Base-by-base conservation (phyloP, 78 protist genomes). In the Ministeria vibrans region DNA sequence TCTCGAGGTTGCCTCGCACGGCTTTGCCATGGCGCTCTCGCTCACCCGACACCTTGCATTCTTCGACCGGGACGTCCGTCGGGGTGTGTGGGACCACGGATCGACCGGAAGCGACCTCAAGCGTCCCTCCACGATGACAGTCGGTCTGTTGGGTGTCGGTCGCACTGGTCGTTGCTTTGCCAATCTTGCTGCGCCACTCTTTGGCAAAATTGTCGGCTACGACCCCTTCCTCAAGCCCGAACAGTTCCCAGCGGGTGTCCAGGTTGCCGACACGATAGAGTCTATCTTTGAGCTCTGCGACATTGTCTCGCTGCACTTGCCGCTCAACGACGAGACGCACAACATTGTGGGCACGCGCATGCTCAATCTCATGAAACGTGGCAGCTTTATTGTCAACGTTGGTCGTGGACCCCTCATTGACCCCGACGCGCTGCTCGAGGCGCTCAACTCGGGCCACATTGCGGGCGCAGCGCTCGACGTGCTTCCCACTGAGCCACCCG, bases 281-380 rank as follows among this genome's bases (percentile, higher is more conserved):
- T 20, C 55, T 9, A 49, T 89, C 27, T 68, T 89, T 13, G n/a
- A 23, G 32, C 22, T 15, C 30, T 27, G 91, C 36, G 90, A 92
- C 75, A 92, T 87, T 45, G 95, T 94, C n/a, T 83, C 95, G 20
- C 75, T 94, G 39, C 97, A 94, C 83, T 95, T 94, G 38, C 97
- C 97, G 32, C 83, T 84, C 66, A 87, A 90, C 18, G 80, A 79
- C 13, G 36, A 38, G 20, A 94, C 97, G 9, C 30, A 43, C 28
- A 51, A 87, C 62, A 83, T 94, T 90, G 90, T 94, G 13, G 46
- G 81, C 13, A 38, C 34, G 61, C 78, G 30, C 46, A 88, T 90
- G 78, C n/a, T 93, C 28, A 87, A 80, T 0, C 1, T 20, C 75
- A 93, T 94, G 97, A 76, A 82, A 43, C 36, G 42, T 4, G 95